Conservation (phyloP, 768 basidiomycete genomes). For the Tylopilus felleus region DNA sequence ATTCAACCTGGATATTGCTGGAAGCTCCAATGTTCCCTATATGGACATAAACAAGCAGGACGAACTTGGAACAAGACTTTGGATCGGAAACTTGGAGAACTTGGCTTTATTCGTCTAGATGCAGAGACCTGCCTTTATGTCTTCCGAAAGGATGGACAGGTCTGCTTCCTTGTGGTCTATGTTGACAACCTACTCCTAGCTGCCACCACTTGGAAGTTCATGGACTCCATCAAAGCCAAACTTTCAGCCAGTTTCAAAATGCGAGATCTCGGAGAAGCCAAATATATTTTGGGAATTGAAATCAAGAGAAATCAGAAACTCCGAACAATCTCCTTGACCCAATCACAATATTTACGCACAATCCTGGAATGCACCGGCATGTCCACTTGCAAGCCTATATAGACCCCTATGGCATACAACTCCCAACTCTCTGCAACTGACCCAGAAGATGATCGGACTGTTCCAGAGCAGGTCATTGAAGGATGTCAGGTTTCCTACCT, state of each 20-base stretch:
- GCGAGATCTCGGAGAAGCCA: conserved; percentile 2
- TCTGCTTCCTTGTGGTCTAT: too few relatives aligned
- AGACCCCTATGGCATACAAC: conserved; percentile 8
- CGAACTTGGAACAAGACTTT: not conserved
- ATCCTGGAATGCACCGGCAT: conserved; percentile 14
- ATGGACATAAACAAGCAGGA: not conserved
- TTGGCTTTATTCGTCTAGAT: not conserved
- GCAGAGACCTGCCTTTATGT: not conserved
- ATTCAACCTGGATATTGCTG: not conserved
- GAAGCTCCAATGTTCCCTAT: not conserved
- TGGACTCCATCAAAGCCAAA: too few relatives aligned
- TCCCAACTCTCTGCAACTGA: not conserved
- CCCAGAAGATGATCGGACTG: not conserved
- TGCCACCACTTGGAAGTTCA: too few relatives aligned
- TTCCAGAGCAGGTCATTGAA: not conserved
- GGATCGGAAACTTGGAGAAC: not conserved
- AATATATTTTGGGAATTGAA: conserved; percentile 32
- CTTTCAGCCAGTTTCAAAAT: conserved; percentile 1
- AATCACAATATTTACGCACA: conserved; percentile 14
- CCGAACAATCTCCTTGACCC: conserved; percentile 29
- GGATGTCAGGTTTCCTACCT: not conserved
- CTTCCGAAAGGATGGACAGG: not conserved
- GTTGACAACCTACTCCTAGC: too few relatives aligned
- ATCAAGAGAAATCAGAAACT: conserved; percentile 23
- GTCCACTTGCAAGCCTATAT: not conserved